phyloP scores from a whole-genome alignment of 768 basidiomycete genomes.

The Lactifluus subvellereus region DNA sequence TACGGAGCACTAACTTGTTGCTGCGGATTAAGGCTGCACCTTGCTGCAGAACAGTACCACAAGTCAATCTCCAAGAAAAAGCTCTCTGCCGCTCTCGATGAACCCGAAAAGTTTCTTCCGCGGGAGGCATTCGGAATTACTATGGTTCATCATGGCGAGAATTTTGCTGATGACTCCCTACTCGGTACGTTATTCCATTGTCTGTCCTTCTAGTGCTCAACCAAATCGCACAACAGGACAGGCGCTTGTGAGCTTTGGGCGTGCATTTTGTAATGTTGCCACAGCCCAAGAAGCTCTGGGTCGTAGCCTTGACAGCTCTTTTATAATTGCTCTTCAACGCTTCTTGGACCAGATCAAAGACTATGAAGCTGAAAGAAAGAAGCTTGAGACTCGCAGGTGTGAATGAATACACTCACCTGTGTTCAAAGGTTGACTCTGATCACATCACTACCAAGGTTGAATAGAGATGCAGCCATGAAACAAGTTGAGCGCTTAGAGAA shows the following conservation, averaged over 20 bases:
- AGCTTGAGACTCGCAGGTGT: constrained; percentile 78
- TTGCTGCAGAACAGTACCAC: constrained; percentile 23
- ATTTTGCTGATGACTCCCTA: constrained; percentile 29
- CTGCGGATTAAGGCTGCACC: constrained; percentile 12
- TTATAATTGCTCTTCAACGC: constrained; percentile 56
- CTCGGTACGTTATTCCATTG: constrained; percentile 12
- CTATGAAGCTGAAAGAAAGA: constrained; percentile 75
- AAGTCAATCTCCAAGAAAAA: constrained; percentile 29
- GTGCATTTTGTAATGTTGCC: constrained; percentile 81
- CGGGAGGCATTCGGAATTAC: constrained; percentile 40
- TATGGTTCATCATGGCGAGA: constrained; percentile 39
- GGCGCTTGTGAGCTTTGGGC: constrained; percentile 69
- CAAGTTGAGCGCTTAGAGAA: constrained; percentile 63
- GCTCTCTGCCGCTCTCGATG: constrained; percentile 31
- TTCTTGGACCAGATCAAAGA: constrained; percentile 76
- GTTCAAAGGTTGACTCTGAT: background rate
- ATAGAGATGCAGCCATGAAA: constrained; percentile 67
- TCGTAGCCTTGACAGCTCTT: constrained; percentile 65
- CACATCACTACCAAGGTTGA: constrained; percentile 43
- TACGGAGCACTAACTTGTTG: background rate
- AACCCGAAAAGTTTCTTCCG: constrained; percentile 35
- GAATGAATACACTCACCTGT: constrained; percentile 22
- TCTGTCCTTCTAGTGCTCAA: background rate
- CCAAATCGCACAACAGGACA: constrained; percentile 41
- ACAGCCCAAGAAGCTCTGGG: constrained; percentile 80